phyloP scores from a whole-genome alignment of 2,329 filamentous ascomycete genomes.

The Helotiales sp. region DNA sequence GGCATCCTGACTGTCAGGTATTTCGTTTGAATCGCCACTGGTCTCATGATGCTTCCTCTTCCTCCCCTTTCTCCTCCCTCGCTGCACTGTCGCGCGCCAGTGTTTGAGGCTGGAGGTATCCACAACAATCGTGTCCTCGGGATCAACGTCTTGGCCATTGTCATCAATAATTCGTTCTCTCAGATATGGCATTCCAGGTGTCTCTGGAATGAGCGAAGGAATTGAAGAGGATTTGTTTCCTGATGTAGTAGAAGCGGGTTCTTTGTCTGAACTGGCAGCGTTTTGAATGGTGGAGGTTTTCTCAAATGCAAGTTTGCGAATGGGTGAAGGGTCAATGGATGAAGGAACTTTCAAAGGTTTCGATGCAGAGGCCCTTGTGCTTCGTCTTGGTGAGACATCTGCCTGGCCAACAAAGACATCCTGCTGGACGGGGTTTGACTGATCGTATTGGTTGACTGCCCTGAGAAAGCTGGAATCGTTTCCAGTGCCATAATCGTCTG shows the following conservation, averaged over 20 bases:
- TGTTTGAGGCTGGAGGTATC: slow-evolving; percentile 26
- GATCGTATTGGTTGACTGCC: slow-evolving; percentile 35
- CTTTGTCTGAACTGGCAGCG: background rate
- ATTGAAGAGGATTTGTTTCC: slow-evolving; percentile 24
- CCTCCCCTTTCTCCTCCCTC: slow-evolving; percentile 19
- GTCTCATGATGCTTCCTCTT: slow-evolving; percentile 34
- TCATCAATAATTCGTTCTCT: slow-evolving; percentile 2
- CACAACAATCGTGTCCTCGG: slow-evolving; percentile 34
- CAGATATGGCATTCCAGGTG: slow-evolving; percentile 23
- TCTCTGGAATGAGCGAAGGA: slow-evolving; percentile 39
- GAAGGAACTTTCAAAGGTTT: background rate
- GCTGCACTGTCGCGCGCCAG: slow-evolving; percentile 2
- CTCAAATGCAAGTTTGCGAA: slow-evolving; percentile 14
- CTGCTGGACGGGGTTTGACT: slow-evolving; percentile 15
- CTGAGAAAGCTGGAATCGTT: slow-evolving; percentile 40
- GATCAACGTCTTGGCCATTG: slow-evolving; percentile 26
- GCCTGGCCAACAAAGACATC: slow-evolving; percentile 13
- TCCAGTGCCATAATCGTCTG: slow-evolving; percentile 31
- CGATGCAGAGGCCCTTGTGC: background rate
- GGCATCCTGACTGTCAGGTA: slow-evolving; percentile 35
- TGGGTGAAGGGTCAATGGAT: background rate
- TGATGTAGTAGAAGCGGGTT: background rate
- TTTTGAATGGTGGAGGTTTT: background rate
- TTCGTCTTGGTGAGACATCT: slow-evolving; percentile 13
- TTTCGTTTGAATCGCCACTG: slow-evolving; percentile 23